Conservation (phyloP, 345 rosid genomes). For the Eucalyptus rudis region DNA sequence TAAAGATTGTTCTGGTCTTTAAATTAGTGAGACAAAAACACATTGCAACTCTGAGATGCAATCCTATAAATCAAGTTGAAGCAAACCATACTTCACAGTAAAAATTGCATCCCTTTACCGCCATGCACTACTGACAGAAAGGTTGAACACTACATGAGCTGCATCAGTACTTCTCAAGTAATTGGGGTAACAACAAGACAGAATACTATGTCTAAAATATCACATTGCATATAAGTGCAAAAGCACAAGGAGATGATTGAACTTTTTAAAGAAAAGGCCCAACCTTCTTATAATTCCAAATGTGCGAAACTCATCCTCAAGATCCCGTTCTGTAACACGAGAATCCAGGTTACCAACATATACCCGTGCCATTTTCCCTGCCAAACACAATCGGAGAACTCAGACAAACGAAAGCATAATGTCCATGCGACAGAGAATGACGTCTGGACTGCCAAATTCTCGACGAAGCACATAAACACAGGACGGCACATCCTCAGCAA, state of each 20-base stretch:
- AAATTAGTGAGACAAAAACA: neutral
- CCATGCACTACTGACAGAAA: neutral
- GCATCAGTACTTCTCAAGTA: neutral
- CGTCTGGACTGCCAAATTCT: neutral
- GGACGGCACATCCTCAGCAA: neutral
- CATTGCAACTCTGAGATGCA: neutral
- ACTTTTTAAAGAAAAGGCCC: neutral
- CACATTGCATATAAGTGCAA: neutral
- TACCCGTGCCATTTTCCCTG: neutral
- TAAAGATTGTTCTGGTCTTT: neutral
- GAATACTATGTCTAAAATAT: neutral
- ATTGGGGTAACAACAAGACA: neutral
- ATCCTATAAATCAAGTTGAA: neutral
- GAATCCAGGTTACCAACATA: slow-evolving; percentile 1
- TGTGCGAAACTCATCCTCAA: neutral
- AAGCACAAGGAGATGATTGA: neutral
- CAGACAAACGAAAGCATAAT: neutral
- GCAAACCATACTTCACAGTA: neutral
- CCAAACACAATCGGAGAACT: neutral
- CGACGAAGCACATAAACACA: neutral
- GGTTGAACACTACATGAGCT: neutral
- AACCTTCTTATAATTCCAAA: neutral
- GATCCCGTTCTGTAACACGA: neutral
- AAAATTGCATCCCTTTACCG: neutral
- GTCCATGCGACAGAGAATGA: neutral